These are phyloP conservation scores for Poa annua DNA, from an alignment of 176 grass and related monocot genomes.

Conservation along the genomic window DNA sequence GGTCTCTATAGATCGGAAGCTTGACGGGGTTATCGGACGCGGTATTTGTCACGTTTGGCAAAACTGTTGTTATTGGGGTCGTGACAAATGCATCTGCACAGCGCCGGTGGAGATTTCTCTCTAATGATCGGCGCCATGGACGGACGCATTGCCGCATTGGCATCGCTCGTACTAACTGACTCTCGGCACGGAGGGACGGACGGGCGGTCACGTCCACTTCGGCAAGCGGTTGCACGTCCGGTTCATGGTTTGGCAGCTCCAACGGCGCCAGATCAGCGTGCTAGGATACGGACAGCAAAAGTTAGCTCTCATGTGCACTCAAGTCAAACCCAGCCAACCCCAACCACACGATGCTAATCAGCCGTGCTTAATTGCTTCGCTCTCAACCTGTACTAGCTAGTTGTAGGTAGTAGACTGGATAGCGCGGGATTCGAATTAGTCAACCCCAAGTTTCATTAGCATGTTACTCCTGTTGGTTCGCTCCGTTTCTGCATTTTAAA, in stretches of 20 bases:
- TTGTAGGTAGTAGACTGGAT: not conserved
- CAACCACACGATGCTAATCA: not conserved
- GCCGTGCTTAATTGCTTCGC: not conserved
- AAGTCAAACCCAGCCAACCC: not conserved
- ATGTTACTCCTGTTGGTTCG: conserved; percentile 12
- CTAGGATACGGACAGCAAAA: not conserved
- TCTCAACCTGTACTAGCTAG: not conserved
- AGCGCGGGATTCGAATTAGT: not conserved
- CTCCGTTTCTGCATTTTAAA: not conserved
- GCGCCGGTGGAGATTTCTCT: too few species aligned
- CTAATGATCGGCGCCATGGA: too few species aligned
- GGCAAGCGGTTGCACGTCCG: not conserved
- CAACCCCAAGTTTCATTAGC: not conserved
- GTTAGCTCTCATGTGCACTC: not conserved
- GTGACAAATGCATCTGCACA: too few species aligned
- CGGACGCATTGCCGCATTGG: not conserved
- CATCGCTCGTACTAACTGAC: not conserved
- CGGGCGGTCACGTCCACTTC: not conserved
- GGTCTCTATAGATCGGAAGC: too few species aligned
- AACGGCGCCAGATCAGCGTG: not conserved
- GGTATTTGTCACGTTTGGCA: too few species aligned
- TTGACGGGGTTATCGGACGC: too few species aligned
- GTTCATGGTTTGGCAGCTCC: not conserved
- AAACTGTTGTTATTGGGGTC: too few species aligned
- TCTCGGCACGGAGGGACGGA: not conserved